A percentile compares a stretch with the other conserved stretches of the same genome.
These are phyloP conservation scores for Cytospora piceae DNA, from an alignment of 2,329 filamentous ascomycete genomes.

Conservation along the genomic window DNA sequence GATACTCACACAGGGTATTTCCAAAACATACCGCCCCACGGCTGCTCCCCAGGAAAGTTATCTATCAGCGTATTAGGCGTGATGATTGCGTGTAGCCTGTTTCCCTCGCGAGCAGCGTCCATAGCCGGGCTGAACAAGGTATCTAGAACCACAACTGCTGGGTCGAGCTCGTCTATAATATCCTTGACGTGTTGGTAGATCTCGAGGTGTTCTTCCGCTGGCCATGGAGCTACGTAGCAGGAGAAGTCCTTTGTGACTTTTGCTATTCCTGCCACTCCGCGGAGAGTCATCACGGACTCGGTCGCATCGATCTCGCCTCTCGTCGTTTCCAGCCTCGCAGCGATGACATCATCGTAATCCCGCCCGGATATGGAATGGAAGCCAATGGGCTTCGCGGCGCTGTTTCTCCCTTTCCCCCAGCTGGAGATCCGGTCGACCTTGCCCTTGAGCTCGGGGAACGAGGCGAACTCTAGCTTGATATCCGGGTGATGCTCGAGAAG, in stretches of 20 bases:
- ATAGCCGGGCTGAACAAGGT: slow-evolving; percentile 28
- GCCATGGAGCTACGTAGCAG: slow-evolving; percentile 13
- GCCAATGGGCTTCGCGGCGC: not conserved
- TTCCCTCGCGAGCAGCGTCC: slow-evolving; percentile 29
- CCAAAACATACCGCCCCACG: slow-evolving; percentile 30
- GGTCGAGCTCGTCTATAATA: slow-evolving; percentile 31
- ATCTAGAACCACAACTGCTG: slow-evolving; percentile 34
- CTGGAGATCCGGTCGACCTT: slow-evolving; percentile 16
- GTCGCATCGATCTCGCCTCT: slow-evolving; percentile 37
- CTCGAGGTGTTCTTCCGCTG: slow-evolving; percentile 15
- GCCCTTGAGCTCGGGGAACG: not conserved
- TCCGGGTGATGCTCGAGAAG: slow-evolving; percentile 38
- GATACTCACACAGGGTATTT: slow-evolving; percentile 30
- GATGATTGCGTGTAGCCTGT: slow-evolving; percentile 28
- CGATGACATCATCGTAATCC: not conserved
- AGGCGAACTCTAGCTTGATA: slow-evolving; percentile 37
- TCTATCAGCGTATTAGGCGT: slow-evolving; percentile 30
- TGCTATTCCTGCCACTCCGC: slow-evolving; percentile 40
- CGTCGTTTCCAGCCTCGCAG: not conserved
- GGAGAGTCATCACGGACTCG: slow-evolving; percentile 31
- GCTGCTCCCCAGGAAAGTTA: slow-evolving; percentile 26
- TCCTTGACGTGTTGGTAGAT: slow-evolving; percentile 5
- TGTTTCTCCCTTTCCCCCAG: not conserved
- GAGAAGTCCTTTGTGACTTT: slow-evolving; percentile 36
- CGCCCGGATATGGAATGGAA: slow-evolving; percentile 11